Evolutionary conservation across 2,329 filamentous ascomycete species (phyloP).

Genomic region (Microcera coccophila): DNA sequence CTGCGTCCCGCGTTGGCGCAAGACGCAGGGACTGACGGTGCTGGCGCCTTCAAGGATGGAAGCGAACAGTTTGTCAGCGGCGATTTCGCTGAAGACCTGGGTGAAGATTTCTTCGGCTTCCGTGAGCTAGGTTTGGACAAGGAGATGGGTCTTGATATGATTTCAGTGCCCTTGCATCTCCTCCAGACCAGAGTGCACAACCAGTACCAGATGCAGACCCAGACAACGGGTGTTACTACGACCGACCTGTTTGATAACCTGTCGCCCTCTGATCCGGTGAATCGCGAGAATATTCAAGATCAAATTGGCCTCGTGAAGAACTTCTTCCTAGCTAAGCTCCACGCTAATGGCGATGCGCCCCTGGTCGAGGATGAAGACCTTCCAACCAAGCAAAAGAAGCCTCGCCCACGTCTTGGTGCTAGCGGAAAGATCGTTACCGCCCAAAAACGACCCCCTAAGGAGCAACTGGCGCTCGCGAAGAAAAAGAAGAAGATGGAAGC

Average conservation of each 20-base stretch:
- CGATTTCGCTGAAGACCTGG: slow-evolving; percentile 95
- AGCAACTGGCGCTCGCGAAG: slow-evolving; percentile 78
- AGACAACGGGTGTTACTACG: slow-evolving; percentile 55
- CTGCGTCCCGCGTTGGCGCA: slow-evolving; percentile 77
- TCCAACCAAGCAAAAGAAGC: slow-evolving; percentile 83
- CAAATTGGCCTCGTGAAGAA: slow-evolving; percentile 86
- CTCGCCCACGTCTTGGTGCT: slow-evolving; percentile 58
- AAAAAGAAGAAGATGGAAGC: slow-evolving; percentile 80
- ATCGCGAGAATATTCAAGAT: slow-evolving; percentile 67
- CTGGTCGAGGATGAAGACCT: slow-evolving; percentile 93
- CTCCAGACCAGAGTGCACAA: slow-evolving; percentile 86
- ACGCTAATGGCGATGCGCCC: slow-evolving; percentile 73
- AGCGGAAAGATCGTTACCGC: slow-evolving; percentile 85
- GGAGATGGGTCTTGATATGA: slow-evolving; percentile 81
- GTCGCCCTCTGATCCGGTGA: slow-evolving; percentile 70
- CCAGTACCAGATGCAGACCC: slow-evolving; percentile 73
- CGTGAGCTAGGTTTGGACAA: slow-evolving; percentile 88
- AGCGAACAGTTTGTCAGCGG: slow-evolving; percentile 96
- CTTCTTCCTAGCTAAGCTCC: slow-evolving; percentile 87
- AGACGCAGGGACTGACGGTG: slow-evolving; percentile 77
- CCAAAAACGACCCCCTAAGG: slow-evolving; percentile 75
- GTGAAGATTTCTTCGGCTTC: slow-evolving; percentile 99
- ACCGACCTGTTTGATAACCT: slow-evolving; percentile 64
- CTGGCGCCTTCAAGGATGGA: slow-evolving; percentile 88
- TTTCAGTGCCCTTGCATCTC: slow-evolving; percentile 90